phyloP scores from a whole-genome alignment of 768 basidiomycete genomes.

The Russula lepida region DNA sequence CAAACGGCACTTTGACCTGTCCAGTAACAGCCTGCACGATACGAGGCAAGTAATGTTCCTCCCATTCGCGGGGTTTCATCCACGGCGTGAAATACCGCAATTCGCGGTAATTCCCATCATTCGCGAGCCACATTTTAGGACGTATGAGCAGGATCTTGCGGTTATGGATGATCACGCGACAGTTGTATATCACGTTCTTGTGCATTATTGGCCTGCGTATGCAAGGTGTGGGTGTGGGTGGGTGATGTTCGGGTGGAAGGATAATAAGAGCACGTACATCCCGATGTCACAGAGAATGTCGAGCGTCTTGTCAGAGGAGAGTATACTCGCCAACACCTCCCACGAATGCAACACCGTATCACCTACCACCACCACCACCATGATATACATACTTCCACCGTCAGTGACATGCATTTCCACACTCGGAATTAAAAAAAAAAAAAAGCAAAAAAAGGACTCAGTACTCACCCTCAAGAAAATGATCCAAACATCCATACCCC shows the following conservation, averaged over 20 bases:
- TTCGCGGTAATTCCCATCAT: slow-evolving; percentile 93
- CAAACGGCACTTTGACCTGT: slow-evolving; percentile 89
- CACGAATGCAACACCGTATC: slow-evolving; percentile 96
- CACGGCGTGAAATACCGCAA: slow-evolving; percentile 87
- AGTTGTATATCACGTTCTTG: slow-evolving; percentile 98
- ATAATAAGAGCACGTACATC: slow-evolving; percentile 45
- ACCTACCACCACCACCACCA: slow-evolving; percentile 40
- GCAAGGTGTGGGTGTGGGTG: too few species aligned
- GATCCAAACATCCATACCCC: slow-evolving; percentile 96
- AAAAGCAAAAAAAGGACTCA: background rate
- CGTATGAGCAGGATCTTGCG: slow-evolving; percentile 87
- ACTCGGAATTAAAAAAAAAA: too few species aligned
- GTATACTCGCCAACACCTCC: slow-evolving; percentile 92
- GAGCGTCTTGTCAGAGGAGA: slow-evolving; percentile 65
- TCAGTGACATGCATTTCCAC: too few species aligned
- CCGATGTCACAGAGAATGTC: slow-evolving; percentile 96
- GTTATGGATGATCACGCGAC: slow-evolving; percentile 82
- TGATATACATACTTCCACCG: too few species aligned
- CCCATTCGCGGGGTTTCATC: slow-evolving; percentile 80
- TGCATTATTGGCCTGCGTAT: slow-evolving; percentile 81
- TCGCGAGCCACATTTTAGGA: slow-evolving; percentile 99
- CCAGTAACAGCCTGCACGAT: slow-evolving; percentile 84
- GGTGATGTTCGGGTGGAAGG: too few species aligned
- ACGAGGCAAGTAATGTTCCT: slow-evolving; percentile 86
- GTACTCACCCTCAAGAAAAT: slow-evolving; percentile 82